Evolutionary conservation across 2,329 filamentous ascomycete species (phyloP).

Genomic region (Alternaria brassicicola): DNA sequence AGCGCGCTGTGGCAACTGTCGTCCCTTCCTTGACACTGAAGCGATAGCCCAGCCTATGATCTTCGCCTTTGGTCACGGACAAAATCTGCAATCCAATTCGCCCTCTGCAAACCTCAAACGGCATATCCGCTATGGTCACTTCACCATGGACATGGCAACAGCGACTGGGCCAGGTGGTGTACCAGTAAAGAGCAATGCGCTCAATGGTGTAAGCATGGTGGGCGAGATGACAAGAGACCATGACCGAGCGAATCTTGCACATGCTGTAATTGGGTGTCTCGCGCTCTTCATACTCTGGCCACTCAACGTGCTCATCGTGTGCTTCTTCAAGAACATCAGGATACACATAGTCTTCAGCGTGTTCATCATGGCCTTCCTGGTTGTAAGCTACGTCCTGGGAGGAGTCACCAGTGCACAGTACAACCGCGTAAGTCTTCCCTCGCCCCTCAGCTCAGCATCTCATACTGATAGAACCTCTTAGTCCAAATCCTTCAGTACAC

Average conservation of each 20-base stretch:
- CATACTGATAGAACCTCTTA: conserved; percentile 20
- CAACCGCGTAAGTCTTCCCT: conserved; percentile 45
- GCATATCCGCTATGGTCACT: conserved; percentile 49
- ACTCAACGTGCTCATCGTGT: conserved; percentile 44
- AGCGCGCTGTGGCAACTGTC: conserved; percentile 50
- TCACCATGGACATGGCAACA: conserved; percentile 50
- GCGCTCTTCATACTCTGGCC: conserved; percentile 43
- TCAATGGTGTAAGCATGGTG: conserved; percentile 32
- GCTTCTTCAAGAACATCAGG: conserved; percentile 49
- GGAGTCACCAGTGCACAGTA: conserved; percentile 50
- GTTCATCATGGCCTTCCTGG: conserved; percentile 46
- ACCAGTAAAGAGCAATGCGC: conserved; percentile 29
- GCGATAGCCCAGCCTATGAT: conserved; percentile 48
- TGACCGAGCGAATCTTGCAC: conserved; percentile 38
- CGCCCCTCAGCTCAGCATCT: neutral
- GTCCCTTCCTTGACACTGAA: conserved; percentile 42
- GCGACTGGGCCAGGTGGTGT: conserved; percentile 47
- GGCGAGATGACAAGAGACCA: conserved; percentile 32
- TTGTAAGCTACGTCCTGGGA: conserved; percentile 50
- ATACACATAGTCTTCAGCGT: conserved; percentile 52
- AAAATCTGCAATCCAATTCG: conserved; percentile 36
- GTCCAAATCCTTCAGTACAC: conserved; percentile 51
- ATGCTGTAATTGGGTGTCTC: conserved; percentile 41
- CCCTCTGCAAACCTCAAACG: conserved; percentile 44
- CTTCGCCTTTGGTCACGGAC: conserved; percentile 50